Percentiles rank a stretch among this genome's conserved stretches.
Evolutionary conservation across 805 yeast species (phyloP).

Genomic region (Ogataea henricii): DNA sequence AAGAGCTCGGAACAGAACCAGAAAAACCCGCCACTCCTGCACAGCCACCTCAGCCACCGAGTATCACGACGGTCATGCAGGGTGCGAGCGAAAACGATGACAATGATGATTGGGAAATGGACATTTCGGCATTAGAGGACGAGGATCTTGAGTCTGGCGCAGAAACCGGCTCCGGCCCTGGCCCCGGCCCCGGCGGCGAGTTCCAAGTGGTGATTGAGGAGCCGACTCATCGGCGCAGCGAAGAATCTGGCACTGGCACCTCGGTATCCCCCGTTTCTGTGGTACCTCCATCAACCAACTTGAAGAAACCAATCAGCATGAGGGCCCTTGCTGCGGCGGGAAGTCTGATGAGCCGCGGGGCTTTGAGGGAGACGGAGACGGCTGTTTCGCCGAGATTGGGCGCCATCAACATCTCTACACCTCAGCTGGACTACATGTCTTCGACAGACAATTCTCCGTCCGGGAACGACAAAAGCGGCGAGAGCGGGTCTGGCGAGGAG

Average conservation of each 20-base stretch:
- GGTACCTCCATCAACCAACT: neutral
- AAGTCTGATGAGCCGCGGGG: slow-evolving; percentile 12
- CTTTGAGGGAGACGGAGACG: neutral
- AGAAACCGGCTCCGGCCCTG: no score
- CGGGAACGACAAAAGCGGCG: neutral
- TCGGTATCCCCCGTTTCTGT: neutral
- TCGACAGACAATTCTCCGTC: slow-evolving; percentile 12
- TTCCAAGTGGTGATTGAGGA: slow-evolving; percentile 29
- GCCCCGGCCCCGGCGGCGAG: no score
- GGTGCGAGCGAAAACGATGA: neutral
- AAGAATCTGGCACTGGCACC: no score
- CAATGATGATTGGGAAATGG: slow-evolving; percentile 26
- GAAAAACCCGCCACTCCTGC: neutral
- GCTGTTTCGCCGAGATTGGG: neutral
- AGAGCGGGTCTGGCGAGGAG: slow-evolving; percentile 9
- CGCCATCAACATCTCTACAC: slow-evolving; percentile 6
- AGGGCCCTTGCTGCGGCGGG: slow-evolving; percentile 23
- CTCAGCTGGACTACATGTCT: slow-evolving; percentile 11
- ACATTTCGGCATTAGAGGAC: slow-evolving; percentile 32
- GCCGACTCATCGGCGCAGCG: slow-evolving; percentile 13
- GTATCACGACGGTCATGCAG: slow-evolving; percentile 8
- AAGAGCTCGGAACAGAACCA: slow-evolving; percentile 18
- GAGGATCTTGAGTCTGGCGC: slow-evolving; percentile 13
- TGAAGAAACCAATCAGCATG: slow-evolving; percentile 21
- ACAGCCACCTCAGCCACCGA: slow-evolving; percentile 5